Base-by-base conservation (phyloP, 805 yeast species). In the Metschnikowia cubensis region DNA sequence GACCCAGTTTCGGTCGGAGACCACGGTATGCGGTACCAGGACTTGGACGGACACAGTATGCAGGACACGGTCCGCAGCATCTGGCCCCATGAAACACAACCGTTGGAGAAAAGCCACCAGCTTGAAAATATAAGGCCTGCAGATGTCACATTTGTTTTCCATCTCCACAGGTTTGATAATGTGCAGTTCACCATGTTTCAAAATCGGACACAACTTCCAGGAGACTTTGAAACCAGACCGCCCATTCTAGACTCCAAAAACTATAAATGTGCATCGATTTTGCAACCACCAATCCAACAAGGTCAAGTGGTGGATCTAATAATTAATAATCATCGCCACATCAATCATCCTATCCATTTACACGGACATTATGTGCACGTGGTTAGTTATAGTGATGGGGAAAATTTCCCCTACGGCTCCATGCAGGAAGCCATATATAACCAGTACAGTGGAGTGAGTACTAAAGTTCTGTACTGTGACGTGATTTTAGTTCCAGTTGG, bases 291-390 rank as follows among this genome's bases (percentile, higher is more conserved):
- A 50, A 31, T 66, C 18, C 54, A 57, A 29, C 45, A 42, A 18
- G 71, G 73, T 5, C 68, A 69, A 41, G 54, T 60, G 3, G 65
- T 67, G 29, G 73, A 69, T 47, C 53, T 69, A 36, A 59, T 68
- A 17, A 49, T 69, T 48, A 60, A 68, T 52, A 68, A 67, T 48
- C 56, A 53, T 49, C 54, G 60, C 22, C 50, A 53, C 22, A 63
- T 65, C 46, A 64, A 62, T 47, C 73, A 69, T 50, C 73, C 73
- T 7, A 57, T 67, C 33, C 73, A 69, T 47, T 50, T 69, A 13
- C 73, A 69, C 49, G 73, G 72, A 3, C 73, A 69, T 47, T 55
- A 59, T 21, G 64, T 68, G 52, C 66, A 65, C 49, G 51, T 62
- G 2, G 55, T 69, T 25, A 63, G 67, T 42, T 60, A 48, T 47